Evolutionary conservation across 2,329 filamentous ascomycete species (phyloP).

Genomic region (Calonectria pseudoreteaudii): DNA sequence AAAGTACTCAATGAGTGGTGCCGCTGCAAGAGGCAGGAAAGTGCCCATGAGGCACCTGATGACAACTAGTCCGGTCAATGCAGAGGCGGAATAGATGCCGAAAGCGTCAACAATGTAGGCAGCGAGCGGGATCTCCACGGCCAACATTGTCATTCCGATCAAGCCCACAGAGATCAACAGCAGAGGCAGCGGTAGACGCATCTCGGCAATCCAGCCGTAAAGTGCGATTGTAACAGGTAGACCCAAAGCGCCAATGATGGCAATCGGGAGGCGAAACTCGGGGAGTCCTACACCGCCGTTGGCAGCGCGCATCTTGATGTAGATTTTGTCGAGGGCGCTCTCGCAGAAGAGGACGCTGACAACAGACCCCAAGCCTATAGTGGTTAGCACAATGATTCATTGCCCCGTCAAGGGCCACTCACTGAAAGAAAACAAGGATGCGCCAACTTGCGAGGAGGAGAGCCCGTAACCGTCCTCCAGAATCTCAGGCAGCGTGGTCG

Average conservation of each 20-base stretch:
- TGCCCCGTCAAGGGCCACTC: not conserved
- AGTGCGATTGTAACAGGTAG: not conserved
- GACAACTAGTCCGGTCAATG: not conserved
- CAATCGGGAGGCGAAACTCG: not conserved
- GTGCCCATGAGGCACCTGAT: not conserved
- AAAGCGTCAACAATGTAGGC: not conserved
- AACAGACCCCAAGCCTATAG: not conserved
- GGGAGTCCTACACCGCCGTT: not conserved
- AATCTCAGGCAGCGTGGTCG: not conserved
- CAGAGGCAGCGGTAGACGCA: not conserved
- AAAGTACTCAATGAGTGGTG: not conserved
- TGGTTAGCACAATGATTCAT: not conserved
- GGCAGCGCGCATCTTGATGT: not conserved
- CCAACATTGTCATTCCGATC: slow-evolving; percentile 1
- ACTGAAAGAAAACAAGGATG: not conserved
- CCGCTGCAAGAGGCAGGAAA: not conserved
- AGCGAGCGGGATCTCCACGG: not conserved
- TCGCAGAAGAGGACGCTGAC: not conserved
- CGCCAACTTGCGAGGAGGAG: not conserved
- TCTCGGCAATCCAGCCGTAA: not conserved
- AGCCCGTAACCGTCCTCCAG: not conserved
- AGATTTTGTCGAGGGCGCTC: not conserved
- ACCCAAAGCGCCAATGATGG: not conserved
- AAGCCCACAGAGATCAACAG: not conserved
- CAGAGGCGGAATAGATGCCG: not conserved